phyloP scores from a whole-genome alignment of 2,329 filamentous ascomycete species.

The Incumbomyces lentus region DNA sequence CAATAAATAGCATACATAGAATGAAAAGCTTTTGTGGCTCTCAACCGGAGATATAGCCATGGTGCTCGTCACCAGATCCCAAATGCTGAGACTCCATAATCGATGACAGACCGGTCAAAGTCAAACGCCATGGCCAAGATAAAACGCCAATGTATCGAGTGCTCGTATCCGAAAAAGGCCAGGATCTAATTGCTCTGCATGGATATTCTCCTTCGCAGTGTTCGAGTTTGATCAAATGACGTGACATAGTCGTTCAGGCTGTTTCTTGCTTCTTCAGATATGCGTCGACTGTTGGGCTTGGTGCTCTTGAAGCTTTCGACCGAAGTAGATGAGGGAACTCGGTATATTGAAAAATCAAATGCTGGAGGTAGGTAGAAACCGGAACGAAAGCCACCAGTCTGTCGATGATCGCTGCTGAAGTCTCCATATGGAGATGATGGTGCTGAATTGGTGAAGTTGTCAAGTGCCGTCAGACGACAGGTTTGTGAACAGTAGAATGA shows the following conservation, averaged over 20 bases:
- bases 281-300: constrained; percentile 38
- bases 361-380: constrained; percentile 62
- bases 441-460: constrained; percentile 34
- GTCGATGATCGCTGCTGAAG: constrained; percentile 50
- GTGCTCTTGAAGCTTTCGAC: constrained; percentile 64
- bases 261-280: constrained; percentile 67
- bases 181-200: constrained; percentile 18
- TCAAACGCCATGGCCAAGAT: no score
- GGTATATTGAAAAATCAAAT: constrained; percentile 59
- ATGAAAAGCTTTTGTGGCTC: constrained; percentile 1
- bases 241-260: constrained; percentile 79
- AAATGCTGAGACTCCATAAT: not conserved
- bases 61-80: not conserved
- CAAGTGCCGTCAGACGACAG: constrained; percentile 78
- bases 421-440: constrained; percentile 31
- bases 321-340: constrained; percentile 17
- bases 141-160: no score
- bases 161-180: no score
- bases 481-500: constrained; percentile 86
- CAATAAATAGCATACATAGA: not conserved
- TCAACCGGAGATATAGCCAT: not conserved
- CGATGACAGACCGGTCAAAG: not conserved
- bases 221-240: constrained; percentile 73
- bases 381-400: constrained; percentile 37
- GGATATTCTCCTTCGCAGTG: constrained; percentile 28